These are phyloP conservation scores for Inga oerstediana DNA, from an alignment of 306 rosid species.

Conservation along the genomic window DNA sequence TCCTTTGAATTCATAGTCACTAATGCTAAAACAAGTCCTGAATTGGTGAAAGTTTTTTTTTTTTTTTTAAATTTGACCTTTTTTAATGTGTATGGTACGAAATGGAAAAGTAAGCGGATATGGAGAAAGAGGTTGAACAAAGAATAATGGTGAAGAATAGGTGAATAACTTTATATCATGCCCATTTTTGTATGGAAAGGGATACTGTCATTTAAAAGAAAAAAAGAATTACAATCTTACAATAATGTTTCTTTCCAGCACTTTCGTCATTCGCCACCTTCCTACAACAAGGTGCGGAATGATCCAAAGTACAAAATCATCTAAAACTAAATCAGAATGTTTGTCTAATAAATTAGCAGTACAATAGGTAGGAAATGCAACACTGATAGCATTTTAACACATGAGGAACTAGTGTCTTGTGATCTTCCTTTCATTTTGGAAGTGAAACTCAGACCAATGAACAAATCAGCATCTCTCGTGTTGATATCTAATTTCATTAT, in stretches of 20 bases:
- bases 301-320: not conserved
- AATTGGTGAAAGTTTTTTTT: too few relatives aligned
- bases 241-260: not conserved
- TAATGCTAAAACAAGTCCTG: too few relatives aligned
- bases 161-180: not conserved
- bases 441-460: conserved; percentile 28
- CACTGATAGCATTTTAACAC: not conserved
- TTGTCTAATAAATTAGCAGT: too few relatives aligned
- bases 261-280: not conserved
- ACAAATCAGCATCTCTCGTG: conserved; percentile 31
- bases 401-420: not conserved
- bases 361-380: not conserved
- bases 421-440: not conserved
- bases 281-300: not conserved
- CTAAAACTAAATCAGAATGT: too few relatives aligned
- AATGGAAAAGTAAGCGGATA: not conserved
- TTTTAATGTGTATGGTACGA: not conserved
- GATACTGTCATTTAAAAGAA: not conserved
- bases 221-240: not conserved
- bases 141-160: not conserved
- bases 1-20: too few relatives aligned
- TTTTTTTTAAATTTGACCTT: not conserved
- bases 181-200: not conserved
- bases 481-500: conserved; percentile 32
- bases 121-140: too few relatives aligned